phyloP scores from a whole-genome alignment of 768 basidiomycete genomes.

The Pisolithus sp. region DNA sequence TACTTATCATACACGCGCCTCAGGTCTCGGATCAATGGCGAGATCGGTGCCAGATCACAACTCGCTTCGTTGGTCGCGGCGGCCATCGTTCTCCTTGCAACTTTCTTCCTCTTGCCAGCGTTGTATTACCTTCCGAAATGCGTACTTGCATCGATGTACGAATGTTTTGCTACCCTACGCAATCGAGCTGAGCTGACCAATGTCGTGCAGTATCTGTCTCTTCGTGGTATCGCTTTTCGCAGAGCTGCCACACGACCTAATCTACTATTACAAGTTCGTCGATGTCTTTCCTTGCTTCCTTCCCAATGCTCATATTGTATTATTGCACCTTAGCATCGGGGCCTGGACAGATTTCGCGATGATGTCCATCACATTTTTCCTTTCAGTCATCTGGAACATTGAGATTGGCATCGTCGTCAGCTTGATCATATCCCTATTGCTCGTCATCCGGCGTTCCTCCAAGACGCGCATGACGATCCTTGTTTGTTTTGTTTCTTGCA shows the following conservation, averaged over 20 bases:
- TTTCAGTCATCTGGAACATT: constrained; percentile 85
- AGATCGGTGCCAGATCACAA: constrained; percentile 84
- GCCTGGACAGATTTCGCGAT: constrained; percentile 89
- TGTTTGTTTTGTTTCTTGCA: constrained; percentile 33
- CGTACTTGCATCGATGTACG: constrained; percentile 82
- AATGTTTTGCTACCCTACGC: constrained; percentile 7
- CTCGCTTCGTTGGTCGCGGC: constrained; percentile 82
- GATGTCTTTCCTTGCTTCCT: neutral
- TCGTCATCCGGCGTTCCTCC: constrained; percentile 88
- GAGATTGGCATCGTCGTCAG: constrained; percentile 91
- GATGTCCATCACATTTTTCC: constrained; percentile 82
- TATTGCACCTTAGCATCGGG: constrained; percentile 44
- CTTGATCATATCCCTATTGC: constrained; percentile 77
- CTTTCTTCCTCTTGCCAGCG: constrained; percentile 84
- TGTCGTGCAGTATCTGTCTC: constrained; percentile 59
- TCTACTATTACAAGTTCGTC: constrained; percentile 75
- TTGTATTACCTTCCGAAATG: constrained; percentile 86
- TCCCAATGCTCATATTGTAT: neutral
- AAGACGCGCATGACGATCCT: constrained; percentile 87
- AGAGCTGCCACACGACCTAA: constrained; percentile 83
- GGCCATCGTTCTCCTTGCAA: constrained; percentile 67
- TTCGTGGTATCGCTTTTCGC: constrained; percentile 80
- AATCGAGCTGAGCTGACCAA: constrained; percentile 7
- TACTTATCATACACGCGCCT: neutral
- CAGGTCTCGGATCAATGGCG: constrained; percentile 82